Evolutionary conservation across 495 filamentous ascomycete genomes (phyloP).

Genomic region (Penicillium canescens): DNA sequence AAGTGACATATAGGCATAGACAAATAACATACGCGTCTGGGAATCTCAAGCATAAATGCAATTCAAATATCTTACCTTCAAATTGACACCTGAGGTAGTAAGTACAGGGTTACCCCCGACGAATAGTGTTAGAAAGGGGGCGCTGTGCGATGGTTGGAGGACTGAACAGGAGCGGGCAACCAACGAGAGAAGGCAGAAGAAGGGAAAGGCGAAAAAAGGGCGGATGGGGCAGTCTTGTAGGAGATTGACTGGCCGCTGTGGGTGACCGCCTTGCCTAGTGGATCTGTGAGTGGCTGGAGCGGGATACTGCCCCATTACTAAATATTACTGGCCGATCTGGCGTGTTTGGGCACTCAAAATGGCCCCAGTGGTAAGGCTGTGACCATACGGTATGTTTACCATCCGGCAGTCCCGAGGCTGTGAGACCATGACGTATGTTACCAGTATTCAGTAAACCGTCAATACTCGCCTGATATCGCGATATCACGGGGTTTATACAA

Average conservation of each 20-base stretch:
- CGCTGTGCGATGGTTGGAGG: conserved; percentile 35
- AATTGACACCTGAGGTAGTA: conserved; percentile 7
- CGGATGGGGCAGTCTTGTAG: conserved; percentile 52
- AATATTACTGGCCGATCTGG: neutral
- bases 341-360: neutral
- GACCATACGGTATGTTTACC: neutral
- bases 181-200: conserved; percentile 50
- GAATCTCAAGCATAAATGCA: neutral
- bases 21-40: too few species aligned
- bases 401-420: conserved; percentile 28
- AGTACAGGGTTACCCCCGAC: conserved; percentile 5
- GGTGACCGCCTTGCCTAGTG: neutral
- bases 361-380: neutral
- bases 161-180: conserved; percentile 35
- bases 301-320: neutral
- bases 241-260: conserved; percentile 11
- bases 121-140: conserved; percentile 18
- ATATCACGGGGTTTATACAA: too few species aligned
- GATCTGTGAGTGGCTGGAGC: too few species aligned
- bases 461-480: too few species aligned
- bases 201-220: conserved; percentile 44
- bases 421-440: conserved; percentile 17
- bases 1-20: too few species aligned
- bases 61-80: conserved; percentile 3
- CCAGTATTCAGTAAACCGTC: too few species aligned